Percentiles rank a stretch among this genome's conserved stretches.
Conservation (phyloP, 352 stramenopile genomes). For the Thalassiosira mediterranea region DNA sequence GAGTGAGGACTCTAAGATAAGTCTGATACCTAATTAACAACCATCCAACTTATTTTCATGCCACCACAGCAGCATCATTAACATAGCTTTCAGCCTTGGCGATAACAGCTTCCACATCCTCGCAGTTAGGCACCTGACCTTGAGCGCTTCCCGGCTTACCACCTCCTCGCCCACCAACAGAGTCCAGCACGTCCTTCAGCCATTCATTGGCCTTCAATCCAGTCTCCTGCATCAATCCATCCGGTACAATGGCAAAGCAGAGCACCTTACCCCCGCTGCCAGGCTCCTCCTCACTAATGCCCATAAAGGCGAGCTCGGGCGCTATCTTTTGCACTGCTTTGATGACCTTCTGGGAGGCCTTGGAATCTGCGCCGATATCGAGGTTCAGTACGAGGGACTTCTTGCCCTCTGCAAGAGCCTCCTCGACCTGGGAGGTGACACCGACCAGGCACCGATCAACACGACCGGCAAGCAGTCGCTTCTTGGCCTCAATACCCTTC, state of each 20-base stretch:
- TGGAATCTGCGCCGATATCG: conserved; percentile 92
- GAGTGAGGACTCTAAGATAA: too few species aligned
- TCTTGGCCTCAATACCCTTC: conserved; percentile 88
- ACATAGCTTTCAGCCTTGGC: conserved; percentile 68
- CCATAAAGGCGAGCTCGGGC: conserved; percentile 92
- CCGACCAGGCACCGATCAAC: conserved; percentile 71
- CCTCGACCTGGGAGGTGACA: conserved; percentile 65
- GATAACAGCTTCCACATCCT: conserved; percentile 66
- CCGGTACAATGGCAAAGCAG: conserved; percentile 90
- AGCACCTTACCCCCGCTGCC: conserved; percentile 87
- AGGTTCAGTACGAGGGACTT: conserved; percentile 89
- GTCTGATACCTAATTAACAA: too few species aligned
- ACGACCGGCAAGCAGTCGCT: conserved; percentile 70
- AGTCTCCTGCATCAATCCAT: conserved; percentile 83
- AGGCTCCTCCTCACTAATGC: conserved; percentile 87
- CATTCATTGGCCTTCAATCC: conserved; percentile 90
- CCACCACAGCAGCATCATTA: conserved; percentile 34
- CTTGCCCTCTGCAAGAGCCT: conserved; percentile 56
- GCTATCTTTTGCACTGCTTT: conserved; percentile 89
- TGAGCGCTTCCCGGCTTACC: conserved; percentile 79
- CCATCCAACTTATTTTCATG: conserved; percentile 37
- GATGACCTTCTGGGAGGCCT: conserved; percentile 93
- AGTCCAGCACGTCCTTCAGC: conserved; percentile 90
- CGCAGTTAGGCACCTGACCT: conserved; percentile 67
- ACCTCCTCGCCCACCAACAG: conserved; percentile 88